These are phyloP conservation scores for Fremontodendron californicum DNA, from an alignment of 345 rosid species.

Conservation along the genomic window DNA sequence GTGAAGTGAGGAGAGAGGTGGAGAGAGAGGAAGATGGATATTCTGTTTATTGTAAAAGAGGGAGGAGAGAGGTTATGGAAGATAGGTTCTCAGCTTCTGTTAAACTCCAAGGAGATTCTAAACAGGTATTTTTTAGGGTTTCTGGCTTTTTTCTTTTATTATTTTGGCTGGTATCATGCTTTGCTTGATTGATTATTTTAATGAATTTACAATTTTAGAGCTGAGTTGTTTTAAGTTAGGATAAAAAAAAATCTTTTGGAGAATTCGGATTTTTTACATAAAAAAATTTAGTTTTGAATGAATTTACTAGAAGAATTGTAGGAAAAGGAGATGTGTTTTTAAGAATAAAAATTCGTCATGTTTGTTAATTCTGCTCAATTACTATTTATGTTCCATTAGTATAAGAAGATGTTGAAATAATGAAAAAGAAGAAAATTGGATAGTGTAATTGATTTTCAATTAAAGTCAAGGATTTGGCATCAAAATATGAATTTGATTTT, in stretches of 20 bases:
- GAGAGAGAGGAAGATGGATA: conserved; percentile 62
- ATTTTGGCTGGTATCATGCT: background rate
- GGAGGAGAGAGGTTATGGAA: conserved; percentile 86
- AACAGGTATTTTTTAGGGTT: conserved; percentile 45
- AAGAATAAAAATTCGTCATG: background rate
- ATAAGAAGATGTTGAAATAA: background rate
- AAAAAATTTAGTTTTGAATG: background rate
- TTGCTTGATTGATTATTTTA: background rate
- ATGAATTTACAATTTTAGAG: background rate
- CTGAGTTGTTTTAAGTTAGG: background rate
- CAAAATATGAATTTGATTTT: background rate
- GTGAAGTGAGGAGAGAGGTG: conserved; percentile 33
- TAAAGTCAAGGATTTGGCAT: background rate
- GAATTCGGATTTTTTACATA: background rate
- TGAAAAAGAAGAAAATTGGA: background rate
- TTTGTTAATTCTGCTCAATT: background rate
- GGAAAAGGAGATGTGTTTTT: no score
- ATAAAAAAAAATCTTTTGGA: background rate
- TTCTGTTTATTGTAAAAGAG: conserved; percentile 81
- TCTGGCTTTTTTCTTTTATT: no score
- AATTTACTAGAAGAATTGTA: background rate
- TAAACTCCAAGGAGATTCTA: conserved; percentile 51
- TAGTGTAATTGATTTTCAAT: background rate
- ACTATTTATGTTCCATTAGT: background rate
- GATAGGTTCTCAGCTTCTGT: conserved; percentile 76